phyloP scores from a whole-genome alignment of 2,329 filamentous ascomycete genomes.

The Macrophomina pseudophaseolina region DNA sequence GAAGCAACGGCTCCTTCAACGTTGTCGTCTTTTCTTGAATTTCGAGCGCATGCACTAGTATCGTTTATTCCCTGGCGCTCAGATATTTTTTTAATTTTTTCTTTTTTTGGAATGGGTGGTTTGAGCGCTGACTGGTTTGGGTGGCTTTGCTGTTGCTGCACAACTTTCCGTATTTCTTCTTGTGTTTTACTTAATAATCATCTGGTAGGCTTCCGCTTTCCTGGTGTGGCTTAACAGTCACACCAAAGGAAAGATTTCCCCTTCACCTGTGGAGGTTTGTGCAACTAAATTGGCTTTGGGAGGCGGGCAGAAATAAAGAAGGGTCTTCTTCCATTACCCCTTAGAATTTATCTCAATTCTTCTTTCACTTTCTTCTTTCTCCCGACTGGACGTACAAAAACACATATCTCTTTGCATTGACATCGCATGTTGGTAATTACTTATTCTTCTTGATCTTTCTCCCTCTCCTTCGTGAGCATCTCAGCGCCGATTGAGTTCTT shows the following conservation, averaged over 20 bases:
- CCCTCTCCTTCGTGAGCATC: background rate
- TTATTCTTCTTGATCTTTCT: background rate
- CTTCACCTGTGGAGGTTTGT: background rate
- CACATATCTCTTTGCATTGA: background rate
- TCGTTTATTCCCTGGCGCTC: background rate
- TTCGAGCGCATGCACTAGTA: conserved; percentile 16
- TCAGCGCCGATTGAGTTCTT: background rate
- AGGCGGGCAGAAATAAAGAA: background rate
- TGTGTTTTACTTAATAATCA: background rate
- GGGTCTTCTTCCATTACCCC: background rate
- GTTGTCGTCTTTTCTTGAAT: background rate
- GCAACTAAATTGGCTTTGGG: background rate
- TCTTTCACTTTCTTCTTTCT: background rate
- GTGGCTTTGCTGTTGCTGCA: background rate
- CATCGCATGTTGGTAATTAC: background rate
- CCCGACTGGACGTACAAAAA: background rate
- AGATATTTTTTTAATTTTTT: background rate
- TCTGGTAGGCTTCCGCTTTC: background rate
- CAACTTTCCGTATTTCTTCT: background rate
- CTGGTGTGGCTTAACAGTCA: background rate
- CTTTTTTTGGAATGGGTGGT: background rate
- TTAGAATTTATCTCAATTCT: background rate
- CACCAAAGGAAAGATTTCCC: background rate
- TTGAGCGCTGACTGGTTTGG: background rate
- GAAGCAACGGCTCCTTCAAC: too few species aligned